Conservation (phyloP, 805 yeast species). For the Metschnikowia koreensis region DNA sequence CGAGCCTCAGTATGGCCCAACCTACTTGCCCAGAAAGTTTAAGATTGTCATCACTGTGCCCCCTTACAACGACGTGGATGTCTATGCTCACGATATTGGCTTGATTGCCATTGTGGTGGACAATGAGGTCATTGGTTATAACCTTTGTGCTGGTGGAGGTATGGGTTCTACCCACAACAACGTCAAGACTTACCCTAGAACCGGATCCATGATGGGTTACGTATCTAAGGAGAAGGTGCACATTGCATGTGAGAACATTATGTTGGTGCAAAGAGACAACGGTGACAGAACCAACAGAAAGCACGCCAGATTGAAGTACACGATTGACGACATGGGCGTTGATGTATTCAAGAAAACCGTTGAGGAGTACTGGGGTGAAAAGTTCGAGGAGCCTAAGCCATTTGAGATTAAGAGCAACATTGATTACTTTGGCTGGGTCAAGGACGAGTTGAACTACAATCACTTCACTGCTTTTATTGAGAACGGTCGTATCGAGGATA, state of each 20-base stretch:
- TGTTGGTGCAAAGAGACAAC: constrained; percentile 90
- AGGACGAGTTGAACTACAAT: constrained; percentile 77
- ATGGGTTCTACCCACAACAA: constrained; percentile 98
- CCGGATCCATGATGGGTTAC: constrained; percentile 85
- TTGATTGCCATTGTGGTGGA: constrained; percentile 79
- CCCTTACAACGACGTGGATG: constrained; percentile 95
- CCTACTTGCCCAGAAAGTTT: constrained; percentile 92
- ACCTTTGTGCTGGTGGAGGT: constrained; percentile 94
- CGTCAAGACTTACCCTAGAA: constrained; percentile 93
- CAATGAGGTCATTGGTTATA: constrained; percentile 70
- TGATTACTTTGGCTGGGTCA: constrained; percentile 92
- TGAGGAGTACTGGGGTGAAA: constrained; percentile 78
- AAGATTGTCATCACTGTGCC: constrained; percentile 94
- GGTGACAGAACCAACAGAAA: constrained; percentile 97
- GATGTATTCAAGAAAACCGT: constrained; percentile 76
- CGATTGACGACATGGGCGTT: constrained; percentile 91
- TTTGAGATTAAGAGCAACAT: constrained; percentile 82
- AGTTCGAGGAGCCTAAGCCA: constrained; percentile 66
- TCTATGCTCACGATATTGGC: constrained; percentile 93
- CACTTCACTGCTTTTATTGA: constrained; percentile 94
- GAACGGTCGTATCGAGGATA: constrained; percentile 94
- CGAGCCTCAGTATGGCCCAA: constrained; percentile 86
- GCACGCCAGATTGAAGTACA: constrained; percentile 96
- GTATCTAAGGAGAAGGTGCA: constrained; percentile 65
- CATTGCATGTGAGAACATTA: constrained; percentile 81